Percentiles rank a stretch among this genome's conserved stretches.
phyloP scores from a whole-genome alignment of 768 basidiomycete species.

The Calocera viscosa region DNA sequence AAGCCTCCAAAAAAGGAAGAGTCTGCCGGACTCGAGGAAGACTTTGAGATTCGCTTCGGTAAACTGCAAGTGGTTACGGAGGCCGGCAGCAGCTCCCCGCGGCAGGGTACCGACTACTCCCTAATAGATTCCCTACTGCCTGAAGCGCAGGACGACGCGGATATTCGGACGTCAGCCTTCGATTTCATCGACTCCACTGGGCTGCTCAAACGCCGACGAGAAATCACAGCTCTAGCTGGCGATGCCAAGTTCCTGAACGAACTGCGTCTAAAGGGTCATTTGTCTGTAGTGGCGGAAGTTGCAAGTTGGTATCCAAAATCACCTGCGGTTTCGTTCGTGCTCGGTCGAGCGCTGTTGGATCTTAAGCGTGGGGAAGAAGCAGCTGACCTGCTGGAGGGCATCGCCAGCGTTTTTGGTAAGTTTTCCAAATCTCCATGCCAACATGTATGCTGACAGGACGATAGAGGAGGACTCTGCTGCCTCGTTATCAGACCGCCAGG shows the following conservation, averaged over 20 bases:
- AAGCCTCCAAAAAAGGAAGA: conserved; percentile 21
- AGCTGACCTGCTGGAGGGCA: conserved; percentile 52
- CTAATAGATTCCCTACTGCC: conserved; percentile 22
- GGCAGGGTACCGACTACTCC: conserved; percentile 18
- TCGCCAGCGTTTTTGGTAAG: conserved; percentile 66
- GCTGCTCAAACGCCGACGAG: conserved; percentile 53
- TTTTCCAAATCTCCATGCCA: conserved; percentile 10
- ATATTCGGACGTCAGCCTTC: conserved; percentile 27
- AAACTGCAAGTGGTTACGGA: conserved; percentile 11
- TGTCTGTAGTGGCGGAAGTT: conserved; percentile 47
- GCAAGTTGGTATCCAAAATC: conserved; percentile 69
- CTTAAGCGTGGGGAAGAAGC: conserved; percentile 63
- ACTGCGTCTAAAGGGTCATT: conserved; percentile 51
- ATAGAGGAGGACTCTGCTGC: conserved; percentile 15
- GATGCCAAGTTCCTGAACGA: conserved; percentile 65
- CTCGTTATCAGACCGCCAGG: conserved; percentile 36
- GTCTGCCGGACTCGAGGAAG: conserved; percentile 14
- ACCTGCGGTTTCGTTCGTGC: conserved; percentile 62
- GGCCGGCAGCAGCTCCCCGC: neutral
- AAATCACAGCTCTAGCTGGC: conserved; percentile 49
- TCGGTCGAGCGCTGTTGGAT: conserved; percentile 52
- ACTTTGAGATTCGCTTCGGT: conserved; percentile 12
- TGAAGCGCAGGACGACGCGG: conserved; percentile 26
- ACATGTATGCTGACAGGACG: neutral
- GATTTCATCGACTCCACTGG: conserved; percentile 56